A percentile compares a stretch with the other conserved stretches of the same genome.
phyloP scores from a whole-genome alignment of 129 eudicot species.

The Saussurea involucrata region DNA sequence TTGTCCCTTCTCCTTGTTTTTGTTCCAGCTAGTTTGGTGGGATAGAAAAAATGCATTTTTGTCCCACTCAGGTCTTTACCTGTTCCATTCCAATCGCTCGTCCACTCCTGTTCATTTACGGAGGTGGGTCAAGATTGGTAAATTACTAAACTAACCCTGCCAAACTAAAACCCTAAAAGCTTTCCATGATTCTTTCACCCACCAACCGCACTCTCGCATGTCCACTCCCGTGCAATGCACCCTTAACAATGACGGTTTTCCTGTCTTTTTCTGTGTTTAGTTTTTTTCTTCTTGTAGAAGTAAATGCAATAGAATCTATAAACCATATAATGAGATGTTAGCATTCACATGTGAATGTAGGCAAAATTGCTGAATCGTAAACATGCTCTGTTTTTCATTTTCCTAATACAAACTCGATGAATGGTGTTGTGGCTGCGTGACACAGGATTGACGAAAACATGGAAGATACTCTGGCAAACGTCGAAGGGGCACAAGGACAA shows the following conservation, averaged over 20 bases:
- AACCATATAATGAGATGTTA: background rate
- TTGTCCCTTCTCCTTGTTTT: background rate
- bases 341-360: background rate
- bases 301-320: no score
- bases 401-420: background rate
- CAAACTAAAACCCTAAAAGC: no score
- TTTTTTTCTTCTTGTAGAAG: no score
- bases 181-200: background rate
- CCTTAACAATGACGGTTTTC: no score
- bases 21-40: background rate
- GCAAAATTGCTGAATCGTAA: background rate
- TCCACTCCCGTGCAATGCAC: no score
- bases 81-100: background rate
- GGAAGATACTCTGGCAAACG: constrained; percentile 80
- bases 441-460: constrained; percentile 93
- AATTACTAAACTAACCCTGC: background rate
- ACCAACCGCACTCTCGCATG: background rate
- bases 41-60: background rate
- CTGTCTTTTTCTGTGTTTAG: no score
- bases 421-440: background rate
- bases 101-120: background rate
- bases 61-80: background rate
- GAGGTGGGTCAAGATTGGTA: background rate
- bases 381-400: background rate
- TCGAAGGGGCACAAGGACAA: constrained; percentile 85